A percentile compares a stretch with the other conserved stretches of the same genome.
Evolutionary conservation across 441 rosid species (phyloP).

Genomic region (Gossypium gossypioides): DNA sequence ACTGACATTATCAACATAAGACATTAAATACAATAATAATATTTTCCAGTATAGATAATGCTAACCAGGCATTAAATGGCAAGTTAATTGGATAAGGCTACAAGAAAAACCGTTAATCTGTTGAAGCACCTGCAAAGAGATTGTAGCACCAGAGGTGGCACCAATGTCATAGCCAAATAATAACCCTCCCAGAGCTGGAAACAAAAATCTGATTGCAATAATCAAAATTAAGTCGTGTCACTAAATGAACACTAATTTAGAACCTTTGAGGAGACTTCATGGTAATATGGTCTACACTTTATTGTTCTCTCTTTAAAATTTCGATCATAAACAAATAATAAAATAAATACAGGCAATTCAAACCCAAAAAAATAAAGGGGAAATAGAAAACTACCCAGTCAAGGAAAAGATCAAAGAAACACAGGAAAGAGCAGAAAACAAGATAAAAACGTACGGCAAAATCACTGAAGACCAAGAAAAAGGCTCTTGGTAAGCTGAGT

Average conservation of each 20-base stretch:
- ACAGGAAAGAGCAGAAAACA: neutral
- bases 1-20: slow-evolving; percentile 32
- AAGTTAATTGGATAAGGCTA: neutral
- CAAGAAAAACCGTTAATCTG: neutral
- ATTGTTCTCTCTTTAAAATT: neutral
- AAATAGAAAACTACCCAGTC: neutral
- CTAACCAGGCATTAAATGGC: neutral
- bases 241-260: neutral
- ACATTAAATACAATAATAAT: slow-evolving; percentile 10
- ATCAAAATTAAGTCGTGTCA: neutral
- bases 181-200: slow-evolving; percentile 87
- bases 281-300: neutral
- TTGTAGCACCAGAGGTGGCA: slow-evolving; percentile 85
- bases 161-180: slow-evolving; percentile 96
- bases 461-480: slow-evolving; percentile 85
- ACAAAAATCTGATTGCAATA: slow-evolving; percentile 53
- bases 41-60: neutral
- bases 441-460: slow-evolving; percentile 53
- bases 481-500: slow-evolving; percentile 36
- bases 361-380: neutral
- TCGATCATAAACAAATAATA: neutral
- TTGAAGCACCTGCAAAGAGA: slow-evolving; percentile 66
- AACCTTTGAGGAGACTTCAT: no score
- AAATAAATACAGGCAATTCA: neutral
- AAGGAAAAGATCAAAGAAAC: neutral